Evolutionary conservation across 1,284 basidiomycete species (phyloP), one percentile per base, ranked within the genome.

Genomic region (Trichosporon coremiiforme): DNA sequence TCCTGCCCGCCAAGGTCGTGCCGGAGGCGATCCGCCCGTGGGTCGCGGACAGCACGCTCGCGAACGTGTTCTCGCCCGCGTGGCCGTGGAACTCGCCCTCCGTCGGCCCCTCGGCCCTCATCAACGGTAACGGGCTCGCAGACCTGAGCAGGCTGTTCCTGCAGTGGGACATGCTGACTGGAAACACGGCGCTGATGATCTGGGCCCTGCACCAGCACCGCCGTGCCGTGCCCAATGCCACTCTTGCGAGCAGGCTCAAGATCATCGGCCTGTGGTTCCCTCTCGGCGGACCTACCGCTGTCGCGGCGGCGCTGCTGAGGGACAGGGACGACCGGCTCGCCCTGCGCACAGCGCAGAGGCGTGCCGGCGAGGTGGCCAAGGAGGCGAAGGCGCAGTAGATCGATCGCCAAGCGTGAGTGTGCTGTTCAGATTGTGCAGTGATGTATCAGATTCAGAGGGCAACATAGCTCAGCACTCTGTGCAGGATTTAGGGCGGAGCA

Each of bases 191-290:
- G 57, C 57, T 62, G 29, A 4, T 62, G 31, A 15, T 62, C 29
- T 62, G 57, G 57, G 57, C 57, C 5, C 57, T 62, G 31, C 57
- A 62, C 31, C 33, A 35, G 57, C 57, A 62, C 57, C 57, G 57
- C 29, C 57, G 57, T 29, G 57, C 57, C 15, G 29, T 62, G 57
- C 57, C 57, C 15, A n/a, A 35, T 7, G 57, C 57, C 3, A 9
- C 17, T 15, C 57, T 62, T 6, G 29, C 29, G 29, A 31, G 31
- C 57, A 15, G 57, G 29, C 57, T 62, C 29, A n/a, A n/a, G 29
- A 9, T 62, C 31, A 15, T 62, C 57, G 57, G 20, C 5, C n/a
- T 20, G 31, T 62, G 57, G 57, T 1, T 33, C 31, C 29, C 57
- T 13, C 57, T 62, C 31, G 57, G 57, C 17, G 57, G 57, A 2